These are phyloP conservation scores for Populus simonii DNA, from an alignment of 345 rosid genomes.

Conservation along the genomic window DNA sequence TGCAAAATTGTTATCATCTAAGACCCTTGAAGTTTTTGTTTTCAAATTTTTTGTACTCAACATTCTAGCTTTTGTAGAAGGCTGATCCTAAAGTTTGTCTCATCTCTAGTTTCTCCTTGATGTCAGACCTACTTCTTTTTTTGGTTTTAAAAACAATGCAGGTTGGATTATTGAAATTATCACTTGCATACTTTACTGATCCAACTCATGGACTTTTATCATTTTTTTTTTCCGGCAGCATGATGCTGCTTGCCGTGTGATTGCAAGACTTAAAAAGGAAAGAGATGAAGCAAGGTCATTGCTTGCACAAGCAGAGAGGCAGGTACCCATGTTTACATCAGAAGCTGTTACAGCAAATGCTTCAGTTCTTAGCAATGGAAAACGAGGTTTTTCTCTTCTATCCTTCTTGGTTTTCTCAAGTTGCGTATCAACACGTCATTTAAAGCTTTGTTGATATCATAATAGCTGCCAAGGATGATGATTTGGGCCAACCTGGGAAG, in stretches of 20 bases:
- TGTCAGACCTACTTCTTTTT: not conserved
- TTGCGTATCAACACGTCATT: constrained; percentile 9
- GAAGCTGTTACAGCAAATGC: constrained; percentile 44
- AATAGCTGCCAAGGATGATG: constrained; percentile 23
- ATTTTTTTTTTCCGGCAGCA: constrained; percentile 47
- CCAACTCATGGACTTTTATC: constrained; percentile 11
- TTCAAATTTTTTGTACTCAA: no score
- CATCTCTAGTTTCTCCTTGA: not conserved
- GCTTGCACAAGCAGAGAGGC: constrained; percentile 79
- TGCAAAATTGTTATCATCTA: no score
- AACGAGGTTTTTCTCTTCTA: constrained; percentile 54
- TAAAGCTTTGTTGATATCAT: constrained; percentile 4
- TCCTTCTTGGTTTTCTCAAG: not conserved
- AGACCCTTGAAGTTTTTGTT: no score
- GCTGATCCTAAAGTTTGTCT: not conserved
- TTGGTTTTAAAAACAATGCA: not conserved
- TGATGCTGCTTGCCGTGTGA: constrained; percentile 99
- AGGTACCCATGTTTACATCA: constrained; percentile 46
- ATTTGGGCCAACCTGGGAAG: constrained; percentile 29
- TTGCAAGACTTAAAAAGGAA: constrained; percentile 94
- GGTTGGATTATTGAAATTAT: not conserved
- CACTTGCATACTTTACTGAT: not conserved
- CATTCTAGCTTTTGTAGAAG: not conserved
- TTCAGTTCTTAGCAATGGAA: constrained; percentile 70
- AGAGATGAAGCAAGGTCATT: constrained; percentile 84